phyloP scores from a whole-genome alignment of 352 stramenopile genomes.

The Phytophthora vignae region DNA sequence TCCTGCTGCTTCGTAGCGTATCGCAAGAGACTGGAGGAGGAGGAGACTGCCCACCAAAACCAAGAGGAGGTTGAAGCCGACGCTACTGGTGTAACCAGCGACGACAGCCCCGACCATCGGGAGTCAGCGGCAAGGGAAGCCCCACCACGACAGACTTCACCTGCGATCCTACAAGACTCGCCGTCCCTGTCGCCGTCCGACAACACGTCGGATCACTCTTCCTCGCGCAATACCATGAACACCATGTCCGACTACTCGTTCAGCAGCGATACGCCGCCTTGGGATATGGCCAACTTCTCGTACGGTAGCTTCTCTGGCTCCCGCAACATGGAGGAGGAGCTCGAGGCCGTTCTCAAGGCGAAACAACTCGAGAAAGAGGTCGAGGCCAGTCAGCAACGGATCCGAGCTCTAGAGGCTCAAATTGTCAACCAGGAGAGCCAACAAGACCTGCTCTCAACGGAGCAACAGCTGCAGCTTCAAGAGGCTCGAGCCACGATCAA shows the following conservation, averaged over 20 bases:
- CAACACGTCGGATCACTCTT: constrained; percentile 47
- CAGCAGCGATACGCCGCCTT: constrained; percentile 40
- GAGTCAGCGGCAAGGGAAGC: constrained; percentile 1
- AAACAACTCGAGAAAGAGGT: constrained; percentile 79
- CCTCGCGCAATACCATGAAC: constrained; percentile 40
- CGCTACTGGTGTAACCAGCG: constrained; percentile 10
- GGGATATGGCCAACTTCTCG: constrained; percentile 16
- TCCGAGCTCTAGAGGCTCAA: constrained; percentile 60
- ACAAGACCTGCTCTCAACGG: constrained; percentile 59
- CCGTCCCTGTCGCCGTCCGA: constrained; percentile 28
- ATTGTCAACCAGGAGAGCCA: constrained; percentile 68
- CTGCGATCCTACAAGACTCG: constrained; percentile 11
- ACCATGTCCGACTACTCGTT: constrained; percentile 46
- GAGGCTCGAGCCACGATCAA: constrained; percentile 70
- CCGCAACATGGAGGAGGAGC: constrained; percentile 67
- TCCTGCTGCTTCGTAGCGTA: constrained; percentile 78
- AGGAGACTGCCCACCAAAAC: constrained; percentile 12
- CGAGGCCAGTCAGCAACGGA: constrained; percentile 63
- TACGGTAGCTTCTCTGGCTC: constrained; percentile 26
- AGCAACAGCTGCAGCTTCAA: constrained; percentile 64
- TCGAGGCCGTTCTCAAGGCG: constrained; percentile 63
- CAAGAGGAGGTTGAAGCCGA: constrained; percentile 21
- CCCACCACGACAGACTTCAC: neutral
- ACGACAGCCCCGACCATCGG: constrained; percentile 13
- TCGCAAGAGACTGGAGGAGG: constrained; percentile 52